Percentiles rank a stretch among this genome's conserved stretches.
Conservation (phyloP, 306 rosid species). For the Castanea sativa region DNA sequence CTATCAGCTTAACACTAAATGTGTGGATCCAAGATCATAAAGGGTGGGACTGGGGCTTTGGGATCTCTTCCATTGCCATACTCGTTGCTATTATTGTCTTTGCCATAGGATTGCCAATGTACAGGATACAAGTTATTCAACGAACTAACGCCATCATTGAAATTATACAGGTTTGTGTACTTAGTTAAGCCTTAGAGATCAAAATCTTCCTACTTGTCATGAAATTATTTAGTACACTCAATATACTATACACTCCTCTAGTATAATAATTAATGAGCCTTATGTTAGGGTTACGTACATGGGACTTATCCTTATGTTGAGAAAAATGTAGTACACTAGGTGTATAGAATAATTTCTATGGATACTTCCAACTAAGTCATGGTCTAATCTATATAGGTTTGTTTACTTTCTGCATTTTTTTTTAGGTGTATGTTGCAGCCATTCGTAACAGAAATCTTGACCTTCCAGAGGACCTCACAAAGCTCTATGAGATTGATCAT, state of each 20-base stretch:
- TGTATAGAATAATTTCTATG: too few species aligned
- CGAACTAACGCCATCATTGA: conserved; percentile 60
- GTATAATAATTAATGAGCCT: too few species aligned
- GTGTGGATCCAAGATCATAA: conserved; percentile 71
- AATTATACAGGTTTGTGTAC: conserved; percentile 54
- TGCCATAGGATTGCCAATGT: conserved; percentile 60
- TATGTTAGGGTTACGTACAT: too few species aligned
- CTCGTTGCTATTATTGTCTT: conserved; percentile 46
- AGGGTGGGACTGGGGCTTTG: conserved; percentile 96
- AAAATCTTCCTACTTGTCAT: not conserved
- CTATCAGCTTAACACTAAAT: conserved; percentile 63
- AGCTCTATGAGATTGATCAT: conserved; percentile 62
- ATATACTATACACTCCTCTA: too few species aligned
- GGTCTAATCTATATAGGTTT: not conserved
- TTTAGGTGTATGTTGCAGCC: conserved; percentile 83
- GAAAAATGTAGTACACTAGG: too few species aligned
- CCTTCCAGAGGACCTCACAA: conserved; percentile 60
- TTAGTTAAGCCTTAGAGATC: not conserved
- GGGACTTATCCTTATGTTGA: too few species aligned
- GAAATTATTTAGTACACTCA: too few species aligned
- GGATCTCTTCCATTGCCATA: conserved; percentile 55
- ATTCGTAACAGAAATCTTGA: conserved; percentile 65
- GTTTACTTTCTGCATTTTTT: not conserved
- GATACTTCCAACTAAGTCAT: not conserved
- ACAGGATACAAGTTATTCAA: conserved; percentile 51